phyloP scores from a whole-genome alignment of 441 rosid species.

The Croton laevigatus region DNA sequence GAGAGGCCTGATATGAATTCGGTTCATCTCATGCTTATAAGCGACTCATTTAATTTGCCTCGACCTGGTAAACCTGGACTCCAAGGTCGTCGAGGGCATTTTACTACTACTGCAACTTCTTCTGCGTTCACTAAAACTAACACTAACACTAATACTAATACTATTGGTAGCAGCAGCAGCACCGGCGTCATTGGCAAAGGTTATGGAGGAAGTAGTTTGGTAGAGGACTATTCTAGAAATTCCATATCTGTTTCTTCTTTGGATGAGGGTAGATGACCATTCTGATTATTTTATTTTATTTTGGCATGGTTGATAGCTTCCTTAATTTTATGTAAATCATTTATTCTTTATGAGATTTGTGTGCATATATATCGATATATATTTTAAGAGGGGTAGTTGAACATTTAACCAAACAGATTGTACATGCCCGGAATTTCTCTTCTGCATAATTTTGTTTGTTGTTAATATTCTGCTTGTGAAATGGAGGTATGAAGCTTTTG shows the following conservation, averaged over 20 bases:
- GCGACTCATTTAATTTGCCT: constrained; percentile 69
- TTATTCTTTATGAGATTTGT: background rate
- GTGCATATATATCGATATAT: background rate
- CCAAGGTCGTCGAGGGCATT: constrained; percentile 55
- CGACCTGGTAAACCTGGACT: constrained; percentile 69
- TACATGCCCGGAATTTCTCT: too few species aligned
- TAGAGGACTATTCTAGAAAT: constrained; percentile 72
- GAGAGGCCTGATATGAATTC: constrained; percentile 81
- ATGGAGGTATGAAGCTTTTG: too few species aligned
- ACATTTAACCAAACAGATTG: too few species aligned
- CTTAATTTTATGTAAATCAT: background rate
- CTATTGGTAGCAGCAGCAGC: constrained; percentile 27
- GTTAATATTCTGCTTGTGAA: too few species aligned
- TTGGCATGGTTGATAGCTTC: background rate
- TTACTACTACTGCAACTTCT: constrained; percentile 38
- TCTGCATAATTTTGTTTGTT: too few species aligned
- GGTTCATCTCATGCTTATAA: constrained; percentile 71
- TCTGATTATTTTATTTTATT: background rate
- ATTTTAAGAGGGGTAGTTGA: too few species aligned
- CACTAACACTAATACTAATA: constrained; percentile 23
- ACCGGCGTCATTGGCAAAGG: constrained; percentile 32
- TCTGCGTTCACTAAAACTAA: constrained; percentile 38
- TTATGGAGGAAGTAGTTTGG: constrained; percentile 45
- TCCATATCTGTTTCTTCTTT: constrained; percentile 79
- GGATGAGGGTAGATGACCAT: constrained; percentile 66